Evolutionary conservation across 1,284 basidiomycete species (phyloP).

Genomic region (Takashimella tepidaria): DNA sequence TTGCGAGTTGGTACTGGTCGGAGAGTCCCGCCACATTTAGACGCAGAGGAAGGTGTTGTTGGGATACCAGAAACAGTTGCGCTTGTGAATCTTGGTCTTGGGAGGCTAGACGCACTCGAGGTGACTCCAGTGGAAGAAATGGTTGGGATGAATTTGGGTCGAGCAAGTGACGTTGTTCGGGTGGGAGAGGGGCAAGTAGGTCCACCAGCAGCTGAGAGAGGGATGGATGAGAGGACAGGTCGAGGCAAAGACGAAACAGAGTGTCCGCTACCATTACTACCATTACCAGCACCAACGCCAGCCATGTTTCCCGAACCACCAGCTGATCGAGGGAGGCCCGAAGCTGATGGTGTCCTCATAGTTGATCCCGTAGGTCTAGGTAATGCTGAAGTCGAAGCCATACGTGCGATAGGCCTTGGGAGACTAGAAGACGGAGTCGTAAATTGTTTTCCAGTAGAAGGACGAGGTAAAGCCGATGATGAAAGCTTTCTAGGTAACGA

Average conservation of each 20-base stretch:
- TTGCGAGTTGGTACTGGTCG: constrained; percentile 20
- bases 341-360: background rate
- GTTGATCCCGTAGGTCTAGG: background rate
- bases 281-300: too few relatives aligned
- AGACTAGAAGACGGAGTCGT: background rate
- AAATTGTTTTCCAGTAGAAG: too few relatives aligned
- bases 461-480: background rate
- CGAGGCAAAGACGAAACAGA: background rate
- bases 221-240: background rate
- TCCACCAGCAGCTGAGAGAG: background rate
- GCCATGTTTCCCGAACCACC: too few relatives aligned
- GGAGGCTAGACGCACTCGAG: background rate
- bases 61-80: background rate
- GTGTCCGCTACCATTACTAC: background rate
- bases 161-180: background rate
- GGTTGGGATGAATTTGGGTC: background rate
- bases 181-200: background rate
- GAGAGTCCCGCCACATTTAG: background rate
- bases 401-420: background rate
- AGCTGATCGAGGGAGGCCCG: background rate
- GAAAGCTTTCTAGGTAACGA: background rate
- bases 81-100: background rate
- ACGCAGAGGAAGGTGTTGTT: background rate
- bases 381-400: background rate
- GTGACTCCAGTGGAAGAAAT: background rate